Evolutionary conservation across 2,329 filamentous ascomycete genomes (phyloP).

Genomic region (Pseudocercospora fuligena): DNA sequence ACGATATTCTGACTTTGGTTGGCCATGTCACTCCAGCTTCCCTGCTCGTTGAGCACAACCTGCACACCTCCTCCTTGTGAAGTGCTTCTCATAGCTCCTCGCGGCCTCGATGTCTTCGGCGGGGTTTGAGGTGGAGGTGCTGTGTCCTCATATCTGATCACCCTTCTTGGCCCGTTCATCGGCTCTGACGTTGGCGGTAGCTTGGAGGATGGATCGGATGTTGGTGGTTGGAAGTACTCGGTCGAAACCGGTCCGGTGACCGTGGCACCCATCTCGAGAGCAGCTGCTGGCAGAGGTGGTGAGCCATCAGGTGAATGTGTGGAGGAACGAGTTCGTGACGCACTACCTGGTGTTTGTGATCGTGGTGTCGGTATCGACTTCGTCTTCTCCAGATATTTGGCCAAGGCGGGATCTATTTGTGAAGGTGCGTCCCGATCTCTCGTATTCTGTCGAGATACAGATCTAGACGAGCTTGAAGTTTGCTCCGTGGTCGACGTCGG

Average conservation of each 20-base stretch:
- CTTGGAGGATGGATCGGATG: conserved; percentile 20
- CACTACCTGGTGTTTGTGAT: conserved; percentile 46
- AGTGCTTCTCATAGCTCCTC: conserved; percentile 70
- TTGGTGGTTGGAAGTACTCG: conserved; percentile 36
- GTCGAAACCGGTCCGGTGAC: conserved; percentile 24
- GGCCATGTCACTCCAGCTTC: conserved; percentile 89
- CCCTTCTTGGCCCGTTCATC: conserved; percentile 30
- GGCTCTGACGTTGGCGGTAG: conserved; percentile 15
- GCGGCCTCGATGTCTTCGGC: conserved; percentile 45
- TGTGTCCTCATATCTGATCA: conserved; percentile 37
- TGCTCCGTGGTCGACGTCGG: conserved; percentile 14
- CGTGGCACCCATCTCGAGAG: conserved; percentile 26
- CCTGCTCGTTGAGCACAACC: conserved; percentile 85
- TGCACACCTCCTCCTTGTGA: conserved; percentile 85
- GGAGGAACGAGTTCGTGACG: conserved; percentile 47
- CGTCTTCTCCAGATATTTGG: conserved; percentile 22
- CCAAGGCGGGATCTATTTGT: conserved; percentile 12
- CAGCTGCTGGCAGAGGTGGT: conserved; percentile 46
- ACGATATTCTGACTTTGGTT: conserved; percentile 76
- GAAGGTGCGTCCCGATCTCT: conserved; percentile 21
- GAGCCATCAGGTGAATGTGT: conserved; percentile 55
- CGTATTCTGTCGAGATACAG: conserved; percentile 17
- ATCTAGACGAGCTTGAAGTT: conserved; percentile 15
- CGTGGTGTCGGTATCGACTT: conserved; percentile 39
- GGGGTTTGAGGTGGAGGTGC: conserved; percentile 28